phyloP scores from a whole-genome alignment of 805 yeast genomes.

The Scheffersomyces lignosus region DNA sequence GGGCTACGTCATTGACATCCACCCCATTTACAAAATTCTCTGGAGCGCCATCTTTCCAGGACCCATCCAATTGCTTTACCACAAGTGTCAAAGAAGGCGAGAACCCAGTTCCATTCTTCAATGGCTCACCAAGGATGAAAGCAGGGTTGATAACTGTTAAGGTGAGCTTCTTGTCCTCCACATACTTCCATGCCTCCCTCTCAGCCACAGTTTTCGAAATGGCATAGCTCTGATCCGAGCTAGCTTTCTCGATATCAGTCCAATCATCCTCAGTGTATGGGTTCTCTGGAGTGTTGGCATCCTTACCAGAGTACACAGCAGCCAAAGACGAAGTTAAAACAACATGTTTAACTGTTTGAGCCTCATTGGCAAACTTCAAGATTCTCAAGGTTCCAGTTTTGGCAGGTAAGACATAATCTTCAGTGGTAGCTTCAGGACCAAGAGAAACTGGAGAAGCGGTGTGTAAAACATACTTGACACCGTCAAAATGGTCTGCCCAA shows the following conservation, averaged over 20 bases:
- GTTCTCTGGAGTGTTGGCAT: too few relatives aligned
- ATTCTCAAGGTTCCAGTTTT: slow-evolving; percentile 6
- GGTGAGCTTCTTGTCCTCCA: background rate
- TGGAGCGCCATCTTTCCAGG: background rate
- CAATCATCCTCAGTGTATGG: slow-evolving; percentile 2
- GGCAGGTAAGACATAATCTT: slow-evolving; percentile 7
- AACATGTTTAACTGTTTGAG: slow-evolving; percentile 3
- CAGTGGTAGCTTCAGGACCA: slow-evolving; percentile 1
- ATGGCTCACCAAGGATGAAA: background rate
- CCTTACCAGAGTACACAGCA: slow-evolving; percentile 13
- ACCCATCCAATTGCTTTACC: background rate
- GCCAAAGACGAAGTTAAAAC: slow-evolving; percentile 9
- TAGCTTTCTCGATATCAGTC: slow-evolving; percentile 4
- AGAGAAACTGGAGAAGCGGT: slow-evolving; percentile 9
- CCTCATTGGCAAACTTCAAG: background rate
- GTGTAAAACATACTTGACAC: slow-evolving; percentile 5
- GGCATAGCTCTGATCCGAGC: too few relatives aligned
- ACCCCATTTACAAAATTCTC: background rate
- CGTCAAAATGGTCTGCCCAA: too few relatives aligned
- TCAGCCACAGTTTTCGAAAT: slow-evolving; percentile 8
- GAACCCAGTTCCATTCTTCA: background rate
- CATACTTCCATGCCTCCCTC: slow-evolving; percentile 7
- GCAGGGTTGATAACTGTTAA: background rate
- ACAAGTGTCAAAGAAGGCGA: background rate
- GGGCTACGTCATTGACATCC: background rate